Conservation (phyloP, 225 moss, liverwort and hornwort species). For the Rhytidiadelphus loreus region DNA sequence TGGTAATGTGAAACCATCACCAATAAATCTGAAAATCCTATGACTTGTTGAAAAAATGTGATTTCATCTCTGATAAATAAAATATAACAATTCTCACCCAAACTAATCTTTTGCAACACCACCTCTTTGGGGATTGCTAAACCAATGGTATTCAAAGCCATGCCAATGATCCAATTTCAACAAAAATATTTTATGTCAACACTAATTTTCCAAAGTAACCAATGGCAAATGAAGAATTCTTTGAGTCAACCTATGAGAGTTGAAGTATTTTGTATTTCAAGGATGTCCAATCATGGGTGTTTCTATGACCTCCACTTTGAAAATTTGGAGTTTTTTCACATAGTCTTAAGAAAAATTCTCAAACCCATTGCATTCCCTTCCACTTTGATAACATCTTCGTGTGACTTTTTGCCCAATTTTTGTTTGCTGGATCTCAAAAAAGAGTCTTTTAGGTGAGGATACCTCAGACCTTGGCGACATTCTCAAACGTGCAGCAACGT, state of each 20-base stretch:
- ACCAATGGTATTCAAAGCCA: not conserved
- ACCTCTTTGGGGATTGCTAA: not conserved
- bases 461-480: not conserved
- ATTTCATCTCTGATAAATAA: not conserved
- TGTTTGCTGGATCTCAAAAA: not conserved
- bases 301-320: not conserved
- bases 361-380: not conserved
- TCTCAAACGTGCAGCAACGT: not conserved
- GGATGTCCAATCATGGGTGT: not conserved
- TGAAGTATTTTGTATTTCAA: not conserved
- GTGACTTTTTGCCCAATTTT: not conserved
- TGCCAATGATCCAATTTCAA: too few species aligned
- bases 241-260: not conserved
- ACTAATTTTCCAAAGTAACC: not conserved
- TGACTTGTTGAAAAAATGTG: not conserved
- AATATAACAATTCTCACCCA: not conserved
- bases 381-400: not conserved
- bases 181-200: too few species aligned
- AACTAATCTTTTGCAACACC: too few species aligned
- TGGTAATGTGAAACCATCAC: not conserved
- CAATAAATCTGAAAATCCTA: not conserved
- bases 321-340: not conserved
- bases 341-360: not conserved
- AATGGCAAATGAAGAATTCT: not conserved
- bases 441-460: not conserved